Evolutionary conservation across 768 basidiomycete genomes (phyloP).

Genomic region (Calocybe gangraenosa): DNA sequence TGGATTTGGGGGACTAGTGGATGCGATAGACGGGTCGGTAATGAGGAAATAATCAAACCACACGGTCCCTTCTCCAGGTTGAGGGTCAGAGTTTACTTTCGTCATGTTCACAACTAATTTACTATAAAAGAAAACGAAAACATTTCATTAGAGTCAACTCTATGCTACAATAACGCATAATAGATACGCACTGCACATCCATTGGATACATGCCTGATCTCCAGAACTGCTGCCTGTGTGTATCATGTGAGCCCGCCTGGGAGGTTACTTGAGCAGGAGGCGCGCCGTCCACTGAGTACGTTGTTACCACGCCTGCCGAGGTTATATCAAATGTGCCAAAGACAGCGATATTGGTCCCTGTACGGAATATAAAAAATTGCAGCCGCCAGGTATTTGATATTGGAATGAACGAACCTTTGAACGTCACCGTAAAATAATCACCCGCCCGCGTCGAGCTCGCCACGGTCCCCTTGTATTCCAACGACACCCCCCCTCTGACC

Average conservation of each 20-base stretch:
- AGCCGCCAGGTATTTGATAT: not conserved
- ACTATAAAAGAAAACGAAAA: conserved; percentile 16
- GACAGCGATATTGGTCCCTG: conserved; percentile 30
- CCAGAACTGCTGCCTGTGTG: conserved; percentile 32
- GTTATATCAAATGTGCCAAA: conserved; percentile 31
- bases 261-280: conserved; percentile 22
- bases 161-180: not conserved
- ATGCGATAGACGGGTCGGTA: conserved; percentile 19
- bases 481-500: conserved; percentile 23
- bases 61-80: conserved; percentile 32
- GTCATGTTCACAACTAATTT: conserved; percentile 30
- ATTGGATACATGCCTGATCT: conserved; percentile 21
- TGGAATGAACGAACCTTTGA: conserved; percentile 23
- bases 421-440: conserved; percentile 29
- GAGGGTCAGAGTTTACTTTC: conserved; percentile 21
- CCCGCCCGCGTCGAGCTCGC: conserved; percentile 29
- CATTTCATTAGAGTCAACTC: not conserved
- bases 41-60: conserved; percentile 40
- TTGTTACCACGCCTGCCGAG: conserved; percentile 31
- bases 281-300: conserved; percentile 29
- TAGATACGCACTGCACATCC: conserved; percentile 27
- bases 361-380: not conserved
- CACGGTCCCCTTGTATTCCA: conserved; percentile 27
- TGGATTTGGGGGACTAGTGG: conserved; percentile 6
- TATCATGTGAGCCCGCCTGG: conserved; percentile 23